Percentiles rank a stretch among this genome's conserved stretches.
Conservation (phyloP, 805 yeast genomes). For the Hanseniaspora nectarophila region DNA sequence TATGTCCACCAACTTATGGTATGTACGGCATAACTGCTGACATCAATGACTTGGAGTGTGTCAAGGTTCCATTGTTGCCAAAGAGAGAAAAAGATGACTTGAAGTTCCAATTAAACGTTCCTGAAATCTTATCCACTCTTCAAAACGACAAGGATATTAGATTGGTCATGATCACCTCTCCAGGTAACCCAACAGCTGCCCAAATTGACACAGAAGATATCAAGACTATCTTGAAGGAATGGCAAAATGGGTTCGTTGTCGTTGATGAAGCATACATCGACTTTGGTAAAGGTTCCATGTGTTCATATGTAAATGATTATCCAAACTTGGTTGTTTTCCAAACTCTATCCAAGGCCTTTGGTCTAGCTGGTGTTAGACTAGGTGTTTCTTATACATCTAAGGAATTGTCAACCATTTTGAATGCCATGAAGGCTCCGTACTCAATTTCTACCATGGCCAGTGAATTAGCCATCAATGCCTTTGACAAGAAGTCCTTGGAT, state of each 20-base stretch:
- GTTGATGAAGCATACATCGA: slow-evolving; percentile 95
- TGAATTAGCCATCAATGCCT: slow-evolving; percentile 61
- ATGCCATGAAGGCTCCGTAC: slow-evolving; percentile 92
- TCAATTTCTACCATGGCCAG: slow-evolving; percentile 78
- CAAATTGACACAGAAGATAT: slow-evolving; percentile 41
- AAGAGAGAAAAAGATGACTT: slow-evolving; percentile 33
- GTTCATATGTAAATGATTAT: slow-evolving; percentile 67
- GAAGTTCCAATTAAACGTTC: slow-evolving; percentile 52
- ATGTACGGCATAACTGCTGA: slow-evolving; percentile 89
- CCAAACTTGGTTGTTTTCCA: slow-evolving; percentile 81
- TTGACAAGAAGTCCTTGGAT: slow-evolving; percentile 43
- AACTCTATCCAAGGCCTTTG: slow-evolving; percentile 88
- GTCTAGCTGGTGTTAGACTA: slow-evolving; percentile 85
- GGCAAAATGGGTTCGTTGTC: slow-evolving; percentile 68
- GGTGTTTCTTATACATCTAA: slow-evolving; percentile 65
- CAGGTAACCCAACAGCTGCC: slow-evolving; percentile 91
- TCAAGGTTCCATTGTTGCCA: slow-evolving; percentile 49
- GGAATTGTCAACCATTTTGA: slow-evolving; percentile 54
- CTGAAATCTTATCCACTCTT: slow-evolving; percentile 41
- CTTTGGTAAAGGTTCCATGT: slow-evolving; percentile 59
- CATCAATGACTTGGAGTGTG: slow-evolving; percentile 75
- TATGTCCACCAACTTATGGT: slow-evolving; percentile 93
- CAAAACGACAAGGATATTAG: slow-evolving; percentile 51
- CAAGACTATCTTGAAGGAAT: slow-evolving; percentile 35
- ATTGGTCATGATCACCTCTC: slow-evolving; percentile 75